Evolutionary conservation across 2,329 filamentous ascomycete species (phyloP), one percentile per base, ranked within the genome.

Genomic region (Rutstroemia sp.): DNA sequence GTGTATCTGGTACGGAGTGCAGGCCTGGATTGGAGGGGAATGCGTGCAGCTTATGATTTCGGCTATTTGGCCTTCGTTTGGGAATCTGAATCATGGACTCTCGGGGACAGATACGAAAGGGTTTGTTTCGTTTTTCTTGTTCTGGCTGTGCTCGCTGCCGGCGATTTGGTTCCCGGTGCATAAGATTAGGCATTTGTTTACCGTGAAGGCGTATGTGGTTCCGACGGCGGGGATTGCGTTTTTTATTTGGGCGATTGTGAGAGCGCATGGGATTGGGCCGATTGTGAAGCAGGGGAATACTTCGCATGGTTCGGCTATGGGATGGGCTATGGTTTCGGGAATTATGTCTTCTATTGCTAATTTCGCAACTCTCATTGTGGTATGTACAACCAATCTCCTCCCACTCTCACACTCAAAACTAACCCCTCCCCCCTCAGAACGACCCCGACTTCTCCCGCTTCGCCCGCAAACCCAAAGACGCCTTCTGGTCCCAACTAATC

Each of bases 301-400:
- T 4, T 71, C 82, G 4, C 73, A 81, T 4, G 91, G 91, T 27
- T 86, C 81, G 58, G 78, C 78, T 0, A 77, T 96, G 3, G 89
- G 77, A 1, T 96, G 92, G 92, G 81, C 84, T 23, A 84, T 96
- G 57, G 80, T 96, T 58, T 86, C 85, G 59, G 89, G 89, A 39
- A 85, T 95, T 72, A 95, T 96, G 90, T 86, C 81, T 23, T 86
- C 88, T 4, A 91, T 96, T 61, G 88, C 89, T 65, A 96, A 96
- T 73, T 96, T 96, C 67, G 88, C 90, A 1, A 90, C 91, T 0
- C 78, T 96, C 36, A 94, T 96, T 63, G 79, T 87, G 58, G 61
- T 64, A 61, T 85, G 68, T 63, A 60, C 58, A 54, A 21, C 12
- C 21, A 4, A n/a, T 30, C 16, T 34, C 2, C 12, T 42, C 8